Percentiles rank a stretch among this genome's conserved stretches.
Evolutionary conservation across 192 early-diverging fungal species (phyloP).

Genomic region (Coemansia sp.): DNA sequence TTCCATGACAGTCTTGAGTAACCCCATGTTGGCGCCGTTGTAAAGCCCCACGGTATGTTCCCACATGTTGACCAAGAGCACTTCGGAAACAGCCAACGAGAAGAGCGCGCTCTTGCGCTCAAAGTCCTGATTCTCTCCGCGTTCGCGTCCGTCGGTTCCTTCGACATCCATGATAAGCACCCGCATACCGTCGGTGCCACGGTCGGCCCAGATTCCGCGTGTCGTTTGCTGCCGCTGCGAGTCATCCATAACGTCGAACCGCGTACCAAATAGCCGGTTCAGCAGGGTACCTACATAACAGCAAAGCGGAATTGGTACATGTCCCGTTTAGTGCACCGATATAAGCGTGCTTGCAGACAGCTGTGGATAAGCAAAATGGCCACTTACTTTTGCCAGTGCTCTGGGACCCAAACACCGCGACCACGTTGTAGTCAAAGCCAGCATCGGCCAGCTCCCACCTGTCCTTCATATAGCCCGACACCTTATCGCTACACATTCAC

Average conservation of each 20-base stretch:
- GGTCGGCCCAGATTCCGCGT: conserved; percentile 96
- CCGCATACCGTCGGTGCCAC: conserved; percentile 68
- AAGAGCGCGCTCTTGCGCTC: conserved; percentile 98
- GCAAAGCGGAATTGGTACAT: neutral
- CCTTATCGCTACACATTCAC: conserved; percentile 56
- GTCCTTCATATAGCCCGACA: conserved; percentile 77
- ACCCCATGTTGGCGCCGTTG: conserved; percentile 98
- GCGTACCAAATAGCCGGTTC: conserved; percentile 92
- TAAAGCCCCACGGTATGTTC: conserved; percentile 97
- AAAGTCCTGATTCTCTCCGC: conserved; percentile 99
- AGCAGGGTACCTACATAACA: conserved; percentile 73
- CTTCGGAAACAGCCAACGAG: conserved; percentile 91
- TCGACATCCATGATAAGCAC: conserved; percentile 98
- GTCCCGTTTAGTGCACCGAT: neutral
- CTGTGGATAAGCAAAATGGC: neutral
- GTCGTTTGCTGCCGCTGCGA: conserved; percentile 85
- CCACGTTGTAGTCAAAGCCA: conserved; percentile 96
- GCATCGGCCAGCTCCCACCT: conserved; percentile 76
- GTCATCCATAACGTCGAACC: conserved; percentile 96
- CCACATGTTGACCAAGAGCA: conserved; percentile 98
- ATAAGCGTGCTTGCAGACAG: too few relatives aligned
- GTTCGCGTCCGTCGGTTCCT: conserved; percentile 97
- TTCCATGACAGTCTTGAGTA: conserved; percentile 98
- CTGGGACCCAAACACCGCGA: conserved; percentile 99
- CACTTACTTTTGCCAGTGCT: conserved; percentile 97